A percentile compares a stretch with the other conserved stretches of the same genome.
These are phyloP conservation scores for Chimonanthus praecox DNA, from an alignment of 164 flowering plant species.

Conservation along the genomic window DNA sequence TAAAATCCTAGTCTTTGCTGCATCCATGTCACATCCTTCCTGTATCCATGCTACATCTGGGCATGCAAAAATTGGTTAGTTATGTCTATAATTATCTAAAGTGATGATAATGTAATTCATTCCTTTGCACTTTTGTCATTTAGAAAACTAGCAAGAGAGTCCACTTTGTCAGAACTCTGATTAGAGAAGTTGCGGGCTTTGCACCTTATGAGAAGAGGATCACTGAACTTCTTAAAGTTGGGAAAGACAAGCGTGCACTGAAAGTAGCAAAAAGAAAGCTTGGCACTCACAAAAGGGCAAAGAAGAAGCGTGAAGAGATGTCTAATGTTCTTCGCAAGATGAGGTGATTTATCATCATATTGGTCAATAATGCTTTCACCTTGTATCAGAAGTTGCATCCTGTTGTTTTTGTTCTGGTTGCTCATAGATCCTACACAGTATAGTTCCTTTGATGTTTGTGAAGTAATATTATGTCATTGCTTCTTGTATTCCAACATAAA, in stretches of 20 bases:
- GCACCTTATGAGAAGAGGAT: slow-evolving; percentile 63
- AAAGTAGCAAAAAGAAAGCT: slow-evolving; percentile 47
- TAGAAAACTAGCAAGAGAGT: slow-evolving; percentile 58
- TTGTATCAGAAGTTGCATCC: no score
- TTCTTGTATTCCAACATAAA: no score
- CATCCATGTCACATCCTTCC: no score
- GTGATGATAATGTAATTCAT: neutral
- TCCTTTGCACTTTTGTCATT: neutral
- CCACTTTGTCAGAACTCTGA: slow-evolving; percentile 36
- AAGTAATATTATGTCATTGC: no score
- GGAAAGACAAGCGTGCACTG: slow-evolving; percentile 54
- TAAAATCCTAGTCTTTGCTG: no score
- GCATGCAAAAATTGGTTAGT: neutral
- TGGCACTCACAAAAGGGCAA: slow-evolving; percentile 57
- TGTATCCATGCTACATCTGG: no score
- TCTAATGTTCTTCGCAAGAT: slow-evolving; percentile 52
- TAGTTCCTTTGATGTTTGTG: no score
- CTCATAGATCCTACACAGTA: no score
- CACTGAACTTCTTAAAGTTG: slow-evolving; percentile 59
- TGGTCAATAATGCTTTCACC: no score
- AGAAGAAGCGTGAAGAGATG: slow-evolving; percentile 63
- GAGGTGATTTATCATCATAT: slow-evolving; percentile 24
- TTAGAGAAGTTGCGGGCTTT: slow-evolving; percentile 58
- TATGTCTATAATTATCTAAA: neutral
- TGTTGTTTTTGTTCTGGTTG: no score